phyloP scores from a whole-genome alignment of 306 rosid genomes.

The Trichosanthes truncata region DNA sequence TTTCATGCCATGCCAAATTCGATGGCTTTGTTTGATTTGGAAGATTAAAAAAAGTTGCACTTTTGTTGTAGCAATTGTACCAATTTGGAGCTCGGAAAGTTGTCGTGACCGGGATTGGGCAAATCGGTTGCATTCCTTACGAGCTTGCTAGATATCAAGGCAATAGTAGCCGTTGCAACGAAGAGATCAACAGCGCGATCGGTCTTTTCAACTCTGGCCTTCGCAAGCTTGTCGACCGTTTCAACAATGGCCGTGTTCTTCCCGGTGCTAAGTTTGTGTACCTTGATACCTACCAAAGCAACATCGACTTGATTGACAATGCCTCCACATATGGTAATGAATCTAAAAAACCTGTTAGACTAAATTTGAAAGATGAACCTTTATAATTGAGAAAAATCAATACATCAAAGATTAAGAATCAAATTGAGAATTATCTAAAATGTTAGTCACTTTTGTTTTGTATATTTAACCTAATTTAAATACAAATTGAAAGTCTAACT shows the following conservation, averaged over 20 bases:
- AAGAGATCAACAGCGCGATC: constrained; percentile 62
- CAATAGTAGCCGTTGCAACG: constrained; percentile 60
- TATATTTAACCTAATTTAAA: too few species aligned
- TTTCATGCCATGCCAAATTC: neutral
- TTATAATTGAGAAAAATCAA: too few species aligned
- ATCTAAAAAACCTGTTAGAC: neutral
- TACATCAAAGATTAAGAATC: too few species aligned
- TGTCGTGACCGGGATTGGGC: constrained; percentile 65
- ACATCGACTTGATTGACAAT: constrained; percentile 37
- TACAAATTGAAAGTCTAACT: neutral
- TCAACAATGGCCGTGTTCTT: constrained; percentile 60
- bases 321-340: constrained; percentile 40
- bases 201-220: constrained; percentile 61
- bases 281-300: constrained; percentile 58
- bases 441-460: too few species aligned
- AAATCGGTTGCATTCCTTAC: constrained; percentile 89
- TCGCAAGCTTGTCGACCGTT: constrained; percentile 37
- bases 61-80: constrained; percentile 50
- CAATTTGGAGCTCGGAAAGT: constrained; percentile 81
- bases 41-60: neutral
- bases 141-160: constrained; percentile 56
- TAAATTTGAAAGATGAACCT: neutral
- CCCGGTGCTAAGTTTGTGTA: constrained; percentile 78
- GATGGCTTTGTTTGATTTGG: neutral
- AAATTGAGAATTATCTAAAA: too few species aligned